A percentile compares a stretch with the other conserved stretches of the same genome.
These are phyloP conservation scores for Coemansia sp. DNA, from an alignment of 192 early-diverging fungal species.

Conservation along the genomic window DNA sequence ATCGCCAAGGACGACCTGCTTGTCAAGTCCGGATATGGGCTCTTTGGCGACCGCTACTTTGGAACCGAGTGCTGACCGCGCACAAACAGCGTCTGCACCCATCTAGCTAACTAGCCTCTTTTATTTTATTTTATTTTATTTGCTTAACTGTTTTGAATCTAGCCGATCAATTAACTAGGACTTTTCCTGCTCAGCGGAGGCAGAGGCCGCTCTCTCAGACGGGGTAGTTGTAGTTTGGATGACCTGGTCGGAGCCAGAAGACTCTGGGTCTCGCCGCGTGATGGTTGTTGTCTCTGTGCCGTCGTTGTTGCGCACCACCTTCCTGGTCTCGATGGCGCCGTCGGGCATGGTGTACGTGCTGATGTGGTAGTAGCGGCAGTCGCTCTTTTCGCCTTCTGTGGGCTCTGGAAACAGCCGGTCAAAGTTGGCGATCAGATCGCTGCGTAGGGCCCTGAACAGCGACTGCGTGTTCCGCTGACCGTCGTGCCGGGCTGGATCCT, in stretches of 20 bases:
- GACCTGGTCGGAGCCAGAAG: slow-evolving; percentile 12
- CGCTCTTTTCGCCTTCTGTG: slow-evolving; percentile 6
- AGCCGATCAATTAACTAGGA: too few species aligned
- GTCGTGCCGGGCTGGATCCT: background rate
- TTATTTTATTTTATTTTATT: background rate
- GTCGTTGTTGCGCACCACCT: slow-evolving; percentile 27
- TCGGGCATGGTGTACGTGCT: slow-evolving; percentile 49
- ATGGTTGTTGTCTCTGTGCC: slow-evolving; percentile 36
- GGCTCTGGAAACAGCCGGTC: slow-evolving; percentile 35
- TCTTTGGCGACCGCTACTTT: slow-evolving; percentile 79
- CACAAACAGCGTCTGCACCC: background rate
- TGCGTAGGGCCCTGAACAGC: slow-evolving; percentile 21
- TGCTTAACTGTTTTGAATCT: too few species aligned
- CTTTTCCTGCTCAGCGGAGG: background rate
- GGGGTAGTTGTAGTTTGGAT: slow-evolving; percentile 3
- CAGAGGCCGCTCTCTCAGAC: background rate
- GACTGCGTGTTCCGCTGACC: slow-evolving; percentile 9
- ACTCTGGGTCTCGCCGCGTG: slow-evolving; percentile 18
- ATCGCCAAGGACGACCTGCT: slow-evolving; percentile 64
- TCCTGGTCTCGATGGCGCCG: slow-evolving; percentile 49
- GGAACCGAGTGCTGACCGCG: slow-evolving; percentile 37
- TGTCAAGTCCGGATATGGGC: slow-evolving; percentile 82
- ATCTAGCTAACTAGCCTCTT: too few species aligned
- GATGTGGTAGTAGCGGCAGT: slow-evolving; percentile 33
- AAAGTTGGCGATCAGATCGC: slow-evolving; percentile 29